These are phyloP conservation scores for Trichoderma semiorbis DNA, from an alignment of 2,329 filamentous ascomycete species.

Conservation along the genomic window DNA sequence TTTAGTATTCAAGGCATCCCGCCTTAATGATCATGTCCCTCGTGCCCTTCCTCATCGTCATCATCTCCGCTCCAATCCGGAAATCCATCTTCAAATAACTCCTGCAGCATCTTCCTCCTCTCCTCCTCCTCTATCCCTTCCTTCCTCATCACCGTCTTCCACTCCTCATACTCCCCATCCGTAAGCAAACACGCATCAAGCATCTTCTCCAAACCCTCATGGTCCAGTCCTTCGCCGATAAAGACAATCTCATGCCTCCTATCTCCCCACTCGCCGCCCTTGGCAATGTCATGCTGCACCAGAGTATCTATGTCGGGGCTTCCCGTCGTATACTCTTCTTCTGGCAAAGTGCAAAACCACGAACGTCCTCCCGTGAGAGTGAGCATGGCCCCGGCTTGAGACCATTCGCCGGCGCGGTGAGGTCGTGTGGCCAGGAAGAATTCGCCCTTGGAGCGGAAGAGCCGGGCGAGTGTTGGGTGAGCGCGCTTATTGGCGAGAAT, in stretches of 20 bases:
- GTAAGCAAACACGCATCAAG: conserved; percentile 61
- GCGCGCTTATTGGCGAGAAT: conserved; percentile 56
- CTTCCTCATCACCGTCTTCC: conserved; percentile 51
- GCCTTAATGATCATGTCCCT: conserved; percentile 26
- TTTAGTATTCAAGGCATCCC: neutral
- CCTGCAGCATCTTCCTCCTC: conserved; percentile 55
- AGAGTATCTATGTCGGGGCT: conserved; percentile 47
- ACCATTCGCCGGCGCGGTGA: conserved; percentile 55
- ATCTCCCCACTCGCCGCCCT: conserved; percentile 64
- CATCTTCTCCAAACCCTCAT: conserved; percentile 45
- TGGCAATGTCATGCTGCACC: conserved; percentile 47
- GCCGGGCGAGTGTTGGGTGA: conserved; percentile 48
- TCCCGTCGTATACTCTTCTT: conserved; percentile 47
- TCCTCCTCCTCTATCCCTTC: conserved; percentile 33
- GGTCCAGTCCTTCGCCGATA: conserved; percentile 63
- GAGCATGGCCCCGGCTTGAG: conserved; percentile 62
- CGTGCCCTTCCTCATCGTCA: conserved; percentile 35
- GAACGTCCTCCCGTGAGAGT: conserved; percentile 53
- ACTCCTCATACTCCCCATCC: conserved; percentile 54
- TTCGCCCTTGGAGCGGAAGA: conserved; percentile 62
- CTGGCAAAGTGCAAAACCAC: conserved; percentile 59
- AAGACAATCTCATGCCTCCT: conserved; percentile 70
- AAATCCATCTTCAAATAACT: conserved; percentile 57
- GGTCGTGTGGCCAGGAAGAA: conserved; percentile 59
- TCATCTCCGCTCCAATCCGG: conserved; percentile 52